Percentiles rank a stretch among this genome's conserved stretches.
Conservation (phyloP, 495 filamentous ascomycete genomes). For the Penicillium samsonianum region DNA sequence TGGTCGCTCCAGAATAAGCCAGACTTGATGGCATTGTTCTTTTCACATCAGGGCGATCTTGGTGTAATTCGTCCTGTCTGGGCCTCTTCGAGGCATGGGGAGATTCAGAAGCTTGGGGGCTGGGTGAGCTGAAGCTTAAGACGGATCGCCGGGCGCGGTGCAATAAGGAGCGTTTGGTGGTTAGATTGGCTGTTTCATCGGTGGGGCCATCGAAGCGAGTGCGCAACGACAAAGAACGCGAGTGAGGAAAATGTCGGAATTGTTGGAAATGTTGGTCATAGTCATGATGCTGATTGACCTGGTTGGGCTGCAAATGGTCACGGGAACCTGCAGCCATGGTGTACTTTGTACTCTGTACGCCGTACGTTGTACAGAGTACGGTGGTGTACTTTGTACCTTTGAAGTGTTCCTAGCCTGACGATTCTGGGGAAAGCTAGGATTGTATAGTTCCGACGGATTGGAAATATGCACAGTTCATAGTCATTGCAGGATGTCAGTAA, state of each 20-base stretch:
- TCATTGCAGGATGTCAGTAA: background rate
- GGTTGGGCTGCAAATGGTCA: constrained; percentile 11
- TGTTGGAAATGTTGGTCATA: background rate
- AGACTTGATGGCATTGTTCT: constrained; percentile 36
- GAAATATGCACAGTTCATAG: background rate
- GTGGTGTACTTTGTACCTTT: background rate
- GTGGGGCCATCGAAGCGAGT: constrained; percentile 23
- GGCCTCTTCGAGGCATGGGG: constrained; percentile 40
- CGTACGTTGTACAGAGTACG: background rate
- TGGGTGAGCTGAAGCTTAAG: constrained; percentile 31
- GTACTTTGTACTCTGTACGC: background rate
- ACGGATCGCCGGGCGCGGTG: constrained; percentile 27
- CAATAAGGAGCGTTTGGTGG: constrained; percentile 23
- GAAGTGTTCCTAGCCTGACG: background rate
- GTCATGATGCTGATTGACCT: background rate
- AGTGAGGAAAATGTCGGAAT: background rate
- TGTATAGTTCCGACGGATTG: background rate
- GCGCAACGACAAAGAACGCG: constrained; percentile 9
- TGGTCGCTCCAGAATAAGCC: constrained; percentile 29
- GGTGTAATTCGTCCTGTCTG: constrained; percentile 22
- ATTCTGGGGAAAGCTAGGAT: constrained; percentile 10
- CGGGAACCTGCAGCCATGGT: constrained; percentile 9
- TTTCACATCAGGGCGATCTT: constrained; percentile 39
- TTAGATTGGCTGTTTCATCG: constrained; percentile 28
- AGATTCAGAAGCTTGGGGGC: constrained; percentile 21